Base-by-base conservation (phyloP, 164 flowering plant genomes). In the Nymphaea colorata region DNA sequence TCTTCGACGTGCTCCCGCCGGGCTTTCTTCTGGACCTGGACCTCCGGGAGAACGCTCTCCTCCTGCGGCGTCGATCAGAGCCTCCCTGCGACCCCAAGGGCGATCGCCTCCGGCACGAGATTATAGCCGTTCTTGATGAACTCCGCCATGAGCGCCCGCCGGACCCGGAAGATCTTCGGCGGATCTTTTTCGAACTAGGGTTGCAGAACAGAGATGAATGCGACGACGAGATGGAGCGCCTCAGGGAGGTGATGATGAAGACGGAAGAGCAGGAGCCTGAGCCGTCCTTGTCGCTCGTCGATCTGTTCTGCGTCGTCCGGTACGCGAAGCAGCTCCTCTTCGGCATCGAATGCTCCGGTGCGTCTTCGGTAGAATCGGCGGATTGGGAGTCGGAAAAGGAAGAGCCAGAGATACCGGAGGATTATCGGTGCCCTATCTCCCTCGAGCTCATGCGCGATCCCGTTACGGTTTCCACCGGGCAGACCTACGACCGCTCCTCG, bases 371-470 rank as follows among this genome's bases (percentile, higher is more conserved):
- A 17, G 42, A 41, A 17, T 2, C 36, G 42, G 25, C 64, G 41
- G 41, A 17, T 12, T 10, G 12, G 10, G 64, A 61, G 8, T 51
- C 57, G 57, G 57, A 61, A 10, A 41, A 61, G 18, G 64, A 61
- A 0, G 64, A 41, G 41, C 11, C 17, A 17, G 25, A 88, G 5
- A 66, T 89, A 43, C 98, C 97, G 0, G 82, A 80, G 75, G 99
- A 95, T 63, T 95, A 92, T 68, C 80, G 86, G 68, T 92, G 97
- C 72, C 94, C 99, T 0, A 89, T 95, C 43, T 78, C 97, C 0
- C 69, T 92, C 71, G 99, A 95, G 71, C 70, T 95, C 88, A 92
- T 95, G 99, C 77, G 69, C 55, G 98, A 95, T 69, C 98, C 99
- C 0, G 98, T 95, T 65, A 85, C 86, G 4, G 70, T 89, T 4